phyloP scores from a whole-genome alignment of 2,329 filamentous ascomycete species.

The Keithomyces neogunnii region DNA sequence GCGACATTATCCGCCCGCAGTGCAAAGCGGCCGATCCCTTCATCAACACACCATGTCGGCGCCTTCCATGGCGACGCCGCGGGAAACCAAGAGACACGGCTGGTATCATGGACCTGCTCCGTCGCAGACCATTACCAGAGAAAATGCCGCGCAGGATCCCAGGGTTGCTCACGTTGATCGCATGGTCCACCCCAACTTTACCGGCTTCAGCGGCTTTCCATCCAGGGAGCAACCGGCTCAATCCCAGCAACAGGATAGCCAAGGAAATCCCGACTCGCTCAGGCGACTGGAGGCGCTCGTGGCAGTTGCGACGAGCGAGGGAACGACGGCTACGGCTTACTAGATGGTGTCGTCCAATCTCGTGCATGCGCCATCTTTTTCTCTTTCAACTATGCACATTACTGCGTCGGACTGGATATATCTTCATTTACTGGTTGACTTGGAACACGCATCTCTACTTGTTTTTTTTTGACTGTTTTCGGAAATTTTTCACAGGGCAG shows the following conservation, averaged over 20 bases:
- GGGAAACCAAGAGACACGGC: conserved; percentile 57
- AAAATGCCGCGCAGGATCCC: conserved; percentile 18
- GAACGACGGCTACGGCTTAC: conserved; percentile 32
- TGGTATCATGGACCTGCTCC: conserved; percentile 57
- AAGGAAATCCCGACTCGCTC: conserved; percentile 23
- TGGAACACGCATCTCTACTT: not conserved
- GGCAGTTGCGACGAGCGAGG: conserved; percentile 35
- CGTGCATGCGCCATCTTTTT: not conserved
- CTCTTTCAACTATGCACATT: not conserved
- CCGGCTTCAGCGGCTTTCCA: conserved; percentile 42
- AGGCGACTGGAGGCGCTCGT: conserved; percentile 33
- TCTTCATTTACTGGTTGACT: not conserved
- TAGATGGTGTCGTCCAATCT: conserved; percentile 9
- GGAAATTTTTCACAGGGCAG: not conserved
- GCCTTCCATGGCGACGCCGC: conserved; percentile 44
- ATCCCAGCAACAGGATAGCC: conserved; percentile 21
- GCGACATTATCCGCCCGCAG: conserved; percentile 21
- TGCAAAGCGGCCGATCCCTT: conserved; percentile 21
- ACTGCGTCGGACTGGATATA: not conserved
- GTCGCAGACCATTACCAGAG: conserved; percentile 24
- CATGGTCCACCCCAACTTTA: conserved; percentile 50
- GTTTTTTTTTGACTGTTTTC: not conserved
- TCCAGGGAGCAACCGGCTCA: conserved; percentile 19
- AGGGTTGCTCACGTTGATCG: conserved; percentile 41
- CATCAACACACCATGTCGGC: conserved; percentile 55